These are phyloP conservation scores for Dactylellina sp. DNA, from an alignment of 2,329 filamentous ascomycete genomes.

Conservation along the genomic window DNA sequence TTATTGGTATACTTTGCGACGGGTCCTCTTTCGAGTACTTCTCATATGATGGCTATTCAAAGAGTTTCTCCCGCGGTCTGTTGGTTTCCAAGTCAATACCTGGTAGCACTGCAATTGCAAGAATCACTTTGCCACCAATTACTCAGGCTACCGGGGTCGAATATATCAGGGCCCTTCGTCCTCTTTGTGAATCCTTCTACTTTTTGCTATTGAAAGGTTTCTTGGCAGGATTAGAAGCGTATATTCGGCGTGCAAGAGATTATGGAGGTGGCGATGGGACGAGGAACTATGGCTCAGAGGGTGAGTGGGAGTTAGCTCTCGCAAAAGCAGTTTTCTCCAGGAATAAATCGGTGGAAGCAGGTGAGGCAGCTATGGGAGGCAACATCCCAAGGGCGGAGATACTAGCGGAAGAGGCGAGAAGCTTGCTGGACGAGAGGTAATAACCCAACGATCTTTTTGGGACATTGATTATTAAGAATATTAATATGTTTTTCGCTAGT, in stretches of 20 bases:
- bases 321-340: constrained; percentile 50
- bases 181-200: constrained; percentile 50
- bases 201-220: constrained; percentile 52
- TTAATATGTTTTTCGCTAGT: constrained; percentile 20
- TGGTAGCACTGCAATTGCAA: constrained; percentile 45
- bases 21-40: constrained; percentile 53
- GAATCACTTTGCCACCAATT: constrained; percentile 45
- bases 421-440: constrained; percentile 45
- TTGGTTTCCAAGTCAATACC: constrained; percentile 43
- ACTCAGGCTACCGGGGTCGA: constrained; percentile 47
- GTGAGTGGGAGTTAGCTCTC: constrained; percentile 48
- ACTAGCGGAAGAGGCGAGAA: constrained; percentile 35
- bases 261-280: constrained; percentile 47
- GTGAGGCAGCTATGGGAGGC: constrained; percentile 40
- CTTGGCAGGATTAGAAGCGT: constrained; percentile 50
- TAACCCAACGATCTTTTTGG: not conserved
- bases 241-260: constrained; percentile 49
- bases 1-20: constrained; percentile 47
- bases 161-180: constrained; percentile 44
- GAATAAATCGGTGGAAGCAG: constrained; percentile 51
- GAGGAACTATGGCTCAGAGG: constrained; percentile 42
- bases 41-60: constrained; percentile 50
- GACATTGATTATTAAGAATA: not conserved
- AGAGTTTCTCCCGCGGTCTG: constrained; percentile 42
- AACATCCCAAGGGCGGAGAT: constrained; percentile 36